Conservation (phyloP, 495 filamentous ascomycete species). For the Xylaria acuta region DNA sequence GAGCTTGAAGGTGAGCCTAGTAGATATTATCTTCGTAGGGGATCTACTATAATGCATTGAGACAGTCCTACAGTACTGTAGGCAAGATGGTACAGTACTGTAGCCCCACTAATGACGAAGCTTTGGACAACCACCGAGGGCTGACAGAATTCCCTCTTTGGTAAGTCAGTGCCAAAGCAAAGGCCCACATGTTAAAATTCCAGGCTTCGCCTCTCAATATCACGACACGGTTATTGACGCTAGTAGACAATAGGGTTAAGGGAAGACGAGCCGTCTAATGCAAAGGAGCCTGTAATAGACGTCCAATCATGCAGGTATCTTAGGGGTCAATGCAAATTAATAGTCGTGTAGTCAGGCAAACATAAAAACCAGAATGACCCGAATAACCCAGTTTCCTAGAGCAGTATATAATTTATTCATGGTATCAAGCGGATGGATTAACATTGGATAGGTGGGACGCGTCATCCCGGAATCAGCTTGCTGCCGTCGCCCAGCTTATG, state of each 20-base stretch:
- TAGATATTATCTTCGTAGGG: background rate
- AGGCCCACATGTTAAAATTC: constrained; percentile 1
- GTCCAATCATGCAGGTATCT: background rate
- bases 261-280: background rate
- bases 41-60: background rate
- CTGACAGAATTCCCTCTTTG: background rate
- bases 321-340: background rate
- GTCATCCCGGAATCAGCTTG: background rate
- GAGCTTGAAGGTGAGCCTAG: background rate
- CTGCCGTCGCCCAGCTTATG: background rate
- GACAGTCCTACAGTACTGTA: background rate
- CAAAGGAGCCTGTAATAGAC: background rate
- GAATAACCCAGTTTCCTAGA: background rate
- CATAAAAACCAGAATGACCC: background rate
- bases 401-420: background rate
- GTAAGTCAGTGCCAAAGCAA: background rate
- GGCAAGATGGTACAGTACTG: too few relatives aligned
- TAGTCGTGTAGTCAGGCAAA: background rate
- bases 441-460: background rate
- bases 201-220: background rate
- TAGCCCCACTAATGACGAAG: constrained; percentile 12
- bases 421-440: background rate
- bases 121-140: background rate
- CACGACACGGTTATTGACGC: background rate
- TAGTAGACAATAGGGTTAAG: too few relatives aligned